Evolutionary conservation across 2,329 filamentous ascomycete genomes (phyloP), one percentile per base, ranked within the genome.

Genomic region (Proliferodiscus dingleyae): DNA sequence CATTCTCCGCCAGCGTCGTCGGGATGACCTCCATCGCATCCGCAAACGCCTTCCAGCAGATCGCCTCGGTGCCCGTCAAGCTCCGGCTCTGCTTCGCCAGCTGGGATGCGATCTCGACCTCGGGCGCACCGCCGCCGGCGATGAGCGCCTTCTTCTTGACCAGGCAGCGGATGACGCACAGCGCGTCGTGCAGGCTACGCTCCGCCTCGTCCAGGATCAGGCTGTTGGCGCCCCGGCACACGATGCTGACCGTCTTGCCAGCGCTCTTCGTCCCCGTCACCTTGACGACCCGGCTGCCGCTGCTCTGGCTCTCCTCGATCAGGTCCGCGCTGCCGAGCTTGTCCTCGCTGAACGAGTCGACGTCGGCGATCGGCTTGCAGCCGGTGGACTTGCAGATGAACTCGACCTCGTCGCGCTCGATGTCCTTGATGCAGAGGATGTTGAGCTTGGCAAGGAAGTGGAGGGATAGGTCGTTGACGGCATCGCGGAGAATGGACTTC

Each of bases 121-220:
- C 93, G 21, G 93, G 88, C 2, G 93, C 93, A 65, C 93, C 93
- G 62, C 93, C 93, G 68, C 93, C 93, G 11, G 94, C 91, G 61
- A 98, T 95, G 46, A 98, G 80, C n/a, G 93, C 93, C 73, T 94
- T 95, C 81, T 97, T 98, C 82, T 98, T 98, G 58, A 98, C 93
- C 50, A 98, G 72, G 65, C 93, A 98, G 60, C 93, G 86, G 59
- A 98, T 90, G 41, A 97, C 93, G 66, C 93, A 98, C 54, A 97
- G 89, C 23, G 93, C 93, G 62, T 98, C 93, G 75, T 98, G 93
- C 45, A 98, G 78, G 57, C 87, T 93, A 60, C 93, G 88, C 76
- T 97, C 93, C 1, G 93, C 94, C 71, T 98, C 93, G 64, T 98
- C 93, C 40, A 98, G 75, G 62, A 98, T 96, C 55, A 98, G 76